Evolutionary conservation across 306 rosid genomes (phyloP).

Genomic region (Casuarina cunninghamiana): DNA sequence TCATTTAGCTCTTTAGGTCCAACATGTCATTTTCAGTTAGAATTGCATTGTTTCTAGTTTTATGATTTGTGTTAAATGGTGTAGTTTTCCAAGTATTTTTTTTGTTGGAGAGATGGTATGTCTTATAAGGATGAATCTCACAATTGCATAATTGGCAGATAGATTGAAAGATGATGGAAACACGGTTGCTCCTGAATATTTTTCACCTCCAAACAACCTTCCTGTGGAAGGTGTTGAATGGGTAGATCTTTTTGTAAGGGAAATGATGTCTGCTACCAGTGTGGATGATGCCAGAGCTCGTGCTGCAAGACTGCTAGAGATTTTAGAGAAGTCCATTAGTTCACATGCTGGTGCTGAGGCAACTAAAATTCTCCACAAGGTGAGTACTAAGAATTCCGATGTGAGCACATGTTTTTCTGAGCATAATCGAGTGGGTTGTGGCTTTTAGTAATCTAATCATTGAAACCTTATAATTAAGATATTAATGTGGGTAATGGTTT

Average conservation of each 20-base stretch:
- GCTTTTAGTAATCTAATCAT: too few species aligned
- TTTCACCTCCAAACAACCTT: slow-evolving; percentile 46
- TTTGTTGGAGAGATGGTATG: background rate
- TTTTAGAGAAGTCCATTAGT: slow-evolving; percentile 78
- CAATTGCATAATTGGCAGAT: slow-evolving; percentile 37
- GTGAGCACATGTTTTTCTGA: too few species aligned
- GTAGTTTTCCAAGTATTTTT: background rate
- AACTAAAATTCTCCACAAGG: slow-evolving; percentile 64
- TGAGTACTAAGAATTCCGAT: background rate
- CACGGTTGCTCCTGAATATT: slow-evolving; percentile 47
- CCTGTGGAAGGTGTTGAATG: slow-evolving; percentile 82
- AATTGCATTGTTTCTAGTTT: background rate
- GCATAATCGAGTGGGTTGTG: too few species aligned
- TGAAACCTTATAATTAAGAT: too few species aligned
- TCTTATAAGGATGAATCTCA: slow-evolving; percentile 9
- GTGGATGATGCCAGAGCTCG: slow-evolving; percentile 86
- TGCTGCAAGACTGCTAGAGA: slow-evolving; percentile 73
- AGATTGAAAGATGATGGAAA: slow-evolving; percentile 33
- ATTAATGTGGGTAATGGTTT: too few species aligned
- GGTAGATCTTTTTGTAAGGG: slow-evolving; percentile 85
- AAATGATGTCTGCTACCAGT: slow-evolving; percentile 71
- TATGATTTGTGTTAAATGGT: background rate
- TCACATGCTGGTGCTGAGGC: slow-evolving; percentile 68
- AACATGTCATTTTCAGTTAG: background rate
- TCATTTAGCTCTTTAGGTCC: background rate